Evolutionary conservation across 306 rosid species (phyloP).

Genomic region (Cyclanthera cordifolia): DNA sequence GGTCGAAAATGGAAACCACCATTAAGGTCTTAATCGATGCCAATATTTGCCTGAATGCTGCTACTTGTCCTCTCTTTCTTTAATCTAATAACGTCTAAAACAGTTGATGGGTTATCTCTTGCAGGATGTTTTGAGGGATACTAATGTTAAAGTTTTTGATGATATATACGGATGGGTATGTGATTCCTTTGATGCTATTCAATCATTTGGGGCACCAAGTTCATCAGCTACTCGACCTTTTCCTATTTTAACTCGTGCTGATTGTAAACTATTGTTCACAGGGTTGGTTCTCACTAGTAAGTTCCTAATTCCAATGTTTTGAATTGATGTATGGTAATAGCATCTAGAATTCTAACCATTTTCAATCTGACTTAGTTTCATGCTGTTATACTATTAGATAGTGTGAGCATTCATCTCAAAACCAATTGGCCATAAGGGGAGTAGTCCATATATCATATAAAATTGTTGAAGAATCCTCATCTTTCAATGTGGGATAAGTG

Average conservation of each 20-base stretch:
- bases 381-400: too few relatives aligned
- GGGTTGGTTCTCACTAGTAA: slow-evolving; percentile 66
- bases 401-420: too few relatives aligned
- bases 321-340: background rate
- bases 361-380: background rate
- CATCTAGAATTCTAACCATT: background rate
- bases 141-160: slow-evolving; percentile 42
- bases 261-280: slow-evolving; percentile 40
- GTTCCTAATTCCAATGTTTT: slow-evolving; percentile 16
- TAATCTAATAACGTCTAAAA: background rate
- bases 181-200: slow-evolving; percentile 41
- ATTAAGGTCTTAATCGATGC: slow-evolving; percentile 38
- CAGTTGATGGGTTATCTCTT: background rate
- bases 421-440: too few relatives aligned
- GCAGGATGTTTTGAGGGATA: slow-evolving; percentile 54
- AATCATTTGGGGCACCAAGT: slow-evolving; percentile 33
- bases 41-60: background rate
- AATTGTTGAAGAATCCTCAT: too few relatives aligned
- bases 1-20: slow-evolving; percentile 58
- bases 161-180: slow-evolving; percentile 55
- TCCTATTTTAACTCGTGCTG: slow-evolving; percentile 40
- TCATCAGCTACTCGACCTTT: slow-evolving; percentile 42
- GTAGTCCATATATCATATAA: too few relatives aligned
- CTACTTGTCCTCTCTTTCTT: background rate
- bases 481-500: too few relatives aligned